Evolutionary conservation across 495 filamentous ascomycete species (phyloP).

Genomic region (Thozetella sp.): DNA sequence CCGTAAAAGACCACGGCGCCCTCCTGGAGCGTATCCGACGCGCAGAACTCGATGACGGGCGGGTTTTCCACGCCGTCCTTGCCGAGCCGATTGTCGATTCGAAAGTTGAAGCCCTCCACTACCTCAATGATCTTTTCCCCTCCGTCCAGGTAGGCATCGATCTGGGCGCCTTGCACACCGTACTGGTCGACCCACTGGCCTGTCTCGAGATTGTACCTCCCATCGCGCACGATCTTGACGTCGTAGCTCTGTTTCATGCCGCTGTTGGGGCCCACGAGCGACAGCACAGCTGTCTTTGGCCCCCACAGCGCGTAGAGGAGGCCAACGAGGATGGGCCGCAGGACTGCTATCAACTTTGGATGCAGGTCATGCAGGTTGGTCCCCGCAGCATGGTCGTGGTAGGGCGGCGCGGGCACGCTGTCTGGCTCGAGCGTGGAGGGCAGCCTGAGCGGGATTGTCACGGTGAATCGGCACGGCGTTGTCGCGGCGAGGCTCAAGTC

Average conservation of each 20-base stretch:
- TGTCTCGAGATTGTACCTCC: not conserved
- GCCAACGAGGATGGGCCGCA: not conserved
- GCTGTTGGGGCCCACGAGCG: not conserved
- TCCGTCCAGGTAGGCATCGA: not conserved
- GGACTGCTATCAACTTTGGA: not conserved
- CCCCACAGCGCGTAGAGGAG: conserved; percentile 2
- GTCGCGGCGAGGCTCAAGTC: not conserved
- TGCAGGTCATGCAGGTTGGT: not conserved
- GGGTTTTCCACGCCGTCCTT: not conserved
- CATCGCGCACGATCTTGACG: not conserved
- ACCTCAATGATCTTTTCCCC: not conserved
- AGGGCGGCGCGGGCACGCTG: not conserved
- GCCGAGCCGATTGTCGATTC: not conserved
- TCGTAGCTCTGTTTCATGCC: not conserved
- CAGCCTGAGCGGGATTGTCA: not conserved
- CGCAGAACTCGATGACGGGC: not conserved
- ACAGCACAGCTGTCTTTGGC: not conserved
- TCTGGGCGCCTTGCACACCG: not conserved
- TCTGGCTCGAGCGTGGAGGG: not conserved
- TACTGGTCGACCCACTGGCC: not conserved
- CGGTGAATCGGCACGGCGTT: not conserved
- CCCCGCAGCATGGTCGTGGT: not conserved
- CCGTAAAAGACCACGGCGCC: not conserved
- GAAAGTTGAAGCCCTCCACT: not conserved
- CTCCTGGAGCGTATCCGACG: not conserved